Conservation (phyloP, 306 rosid genomes). For the Pachyrhizus erosus region DNA sequence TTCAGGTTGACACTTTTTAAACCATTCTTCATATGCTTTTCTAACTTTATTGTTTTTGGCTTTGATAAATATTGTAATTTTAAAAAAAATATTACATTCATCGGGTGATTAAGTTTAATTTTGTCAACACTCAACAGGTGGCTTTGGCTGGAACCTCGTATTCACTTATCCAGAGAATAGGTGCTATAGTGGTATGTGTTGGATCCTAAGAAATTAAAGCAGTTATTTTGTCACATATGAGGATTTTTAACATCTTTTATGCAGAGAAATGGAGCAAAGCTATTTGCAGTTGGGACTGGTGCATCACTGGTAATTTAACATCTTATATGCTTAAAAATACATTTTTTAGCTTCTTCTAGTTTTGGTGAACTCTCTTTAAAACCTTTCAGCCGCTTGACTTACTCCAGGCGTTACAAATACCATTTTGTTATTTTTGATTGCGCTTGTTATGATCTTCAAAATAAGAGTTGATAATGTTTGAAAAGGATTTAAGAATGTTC, state of each 20-base stretch:
- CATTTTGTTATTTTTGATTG: not conserved
- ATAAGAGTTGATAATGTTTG: not conserved
- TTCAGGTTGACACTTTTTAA: slow-evolving; percentile 66
- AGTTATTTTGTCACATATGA: not conserved
- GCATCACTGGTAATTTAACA: slow-evolving; percentile 66
- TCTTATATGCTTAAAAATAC: not conserved
- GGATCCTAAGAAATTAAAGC: slow-evolving; percentile 26
- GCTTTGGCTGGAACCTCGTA: slow-evolving; percentile 66
- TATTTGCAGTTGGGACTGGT: slow-evolving; percentile 88
- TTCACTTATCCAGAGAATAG: slow-evolving; percentile 61
- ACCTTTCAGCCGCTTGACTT: not conserved
- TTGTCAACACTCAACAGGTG: slow-evolving; percentile 51
- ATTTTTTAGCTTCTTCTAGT: not conserved
- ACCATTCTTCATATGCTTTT: slow-evolving; percentile 6
- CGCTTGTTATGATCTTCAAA: slow-evolving; percentile 30
- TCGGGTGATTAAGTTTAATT: not conserved
- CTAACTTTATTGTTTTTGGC: not conserved
- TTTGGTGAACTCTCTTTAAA: not conserved
- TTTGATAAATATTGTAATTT: not conserved
- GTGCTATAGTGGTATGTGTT: slow-evolving; percentile 72
- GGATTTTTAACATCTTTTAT: slow-evolving; percentile 41
- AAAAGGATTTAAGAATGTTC: not conserved
- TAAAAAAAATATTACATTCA: not conserved
- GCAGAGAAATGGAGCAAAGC: slow-evolving; percentile 93
- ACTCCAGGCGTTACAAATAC: slow-evolving; percentile 3